A percentile compares a stretch with the other conserved stretches of the same genome.
phyloP scores from a whole-genome alignment of 192 early-diverging fungal genomes.

The Phlyctochytrium arcticum region DNA sequence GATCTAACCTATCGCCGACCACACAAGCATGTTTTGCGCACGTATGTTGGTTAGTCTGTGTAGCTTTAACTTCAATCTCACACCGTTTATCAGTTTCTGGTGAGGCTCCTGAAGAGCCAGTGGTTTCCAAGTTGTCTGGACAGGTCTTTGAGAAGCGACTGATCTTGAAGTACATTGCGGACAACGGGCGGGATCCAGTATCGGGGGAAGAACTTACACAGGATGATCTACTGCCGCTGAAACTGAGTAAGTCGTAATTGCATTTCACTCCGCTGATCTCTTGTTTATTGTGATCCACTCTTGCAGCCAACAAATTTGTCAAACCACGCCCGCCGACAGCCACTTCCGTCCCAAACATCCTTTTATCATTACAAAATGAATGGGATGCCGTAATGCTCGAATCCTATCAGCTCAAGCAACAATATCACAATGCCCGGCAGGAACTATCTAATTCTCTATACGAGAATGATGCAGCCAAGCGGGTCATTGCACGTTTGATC shows the following conservation, averaged over 20 bases:
- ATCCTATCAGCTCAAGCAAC: constrained; percentile 86
- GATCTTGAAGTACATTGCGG: constrained; percentile 81
- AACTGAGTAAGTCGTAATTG: constrained; percentile 33
- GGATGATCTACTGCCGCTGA: constrained; percentile 71
- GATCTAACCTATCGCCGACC: too few species aligned
- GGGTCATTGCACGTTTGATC: constrained; percentile 89
- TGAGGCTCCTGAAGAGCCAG: constrained; percentile 81
- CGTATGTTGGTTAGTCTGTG: constrained; percentile 8
- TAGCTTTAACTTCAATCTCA: not conserved
- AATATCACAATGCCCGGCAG: constrained; percentile 85
- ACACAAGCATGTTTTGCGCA: constrained; percentile 34
- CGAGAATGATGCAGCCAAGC: constrained; percentile 91
- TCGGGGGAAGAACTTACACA: constrained; percentile 65
- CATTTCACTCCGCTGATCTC: not conserved
- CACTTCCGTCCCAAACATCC: constrained; percentile 87
- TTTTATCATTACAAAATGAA: constrained; percentile 89
- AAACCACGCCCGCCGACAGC: constrained; percentile 85
- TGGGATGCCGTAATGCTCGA: constrained; percentile 97
- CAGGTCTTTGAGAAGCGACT: constrained; percentile 84
- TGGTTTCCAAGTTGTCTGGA: constrained; percentile 80
- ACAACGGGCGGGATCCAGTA: constrained; percentile 79
- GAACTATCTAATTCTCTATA: constrained; percentile 93
- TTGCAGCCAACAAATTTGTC: constrained; percentile 47
- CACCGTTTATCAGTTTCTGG: constrained; percentile 72
- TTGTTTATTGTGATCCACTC: not conserved